A percentile compares a stretch with the other conserved stretches of the same genome.
These are phyloP conservation scores for Polyporus arcularius DNA, from an alignment of 768 basidiomycete genomes.

Conservation along the genomic window DNA sequence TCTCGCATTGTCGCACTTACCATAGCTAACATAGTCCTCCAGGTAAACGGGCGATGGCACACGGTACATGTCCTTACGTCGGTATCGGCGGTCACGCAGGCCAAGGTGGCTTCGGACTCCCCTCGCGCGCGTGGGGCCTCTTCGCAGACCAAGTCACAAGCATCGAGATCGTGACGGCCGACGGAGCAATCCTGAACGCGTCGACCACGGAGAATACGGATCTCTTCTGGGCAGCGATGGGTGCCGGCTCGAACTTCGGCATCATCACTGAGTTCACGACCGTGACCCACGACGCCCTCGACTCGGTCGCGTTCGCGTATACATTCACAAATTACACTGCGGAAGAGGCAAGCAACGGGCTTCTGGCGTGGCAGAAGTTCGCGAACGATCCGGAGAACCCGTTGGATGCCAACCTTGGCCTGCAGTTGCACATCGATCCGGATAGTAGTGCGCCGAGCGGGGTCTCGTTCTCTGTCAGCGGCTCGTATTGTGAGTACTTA, in stretches of 20 bases:
- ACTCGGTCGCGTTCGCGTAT: slow-evolving; percentile 2
- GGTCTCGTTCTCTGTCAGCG: not conserved
- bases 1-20: no score
- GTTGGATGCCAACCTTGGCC: not conserved
- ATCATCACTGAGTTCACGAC: slow-evolving; percentile 5
- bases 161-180: slow-evolving; percentile 4
- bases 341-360: not conserved
- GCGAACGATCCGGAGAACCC: not conserved
- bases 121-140: not conserved
- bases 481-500: not conserved
- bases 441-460: not conserved
- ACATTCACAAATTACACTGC: not conserved
- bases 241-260: slow-evolving; percentile 3
- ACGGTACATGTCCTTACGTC: slow-evolving; percentile 1
- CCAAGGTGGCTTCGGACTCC: not conserved
- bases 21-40: not conserved
- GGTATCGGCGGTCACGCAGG: slow-evolving; percentile 1
- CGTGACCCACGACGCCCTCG: not conserved
- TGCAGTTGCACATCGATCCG: slow-evolving; percentile 1
- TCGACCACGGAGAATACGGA: not conserved
- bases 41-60: not conserved
- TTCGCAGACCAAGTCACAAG: not conserved
- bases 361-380: slow-evolving; percentile 6
- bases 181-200: not conserved
- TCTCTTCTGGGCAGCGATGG: slow-evolving; percentile 5